These are phyloP conservation scores for Pezicula rhizophila DNA, from an alignment of 2,329 filamentous ascomycete species.

Conservation along the genomic window DNA sequence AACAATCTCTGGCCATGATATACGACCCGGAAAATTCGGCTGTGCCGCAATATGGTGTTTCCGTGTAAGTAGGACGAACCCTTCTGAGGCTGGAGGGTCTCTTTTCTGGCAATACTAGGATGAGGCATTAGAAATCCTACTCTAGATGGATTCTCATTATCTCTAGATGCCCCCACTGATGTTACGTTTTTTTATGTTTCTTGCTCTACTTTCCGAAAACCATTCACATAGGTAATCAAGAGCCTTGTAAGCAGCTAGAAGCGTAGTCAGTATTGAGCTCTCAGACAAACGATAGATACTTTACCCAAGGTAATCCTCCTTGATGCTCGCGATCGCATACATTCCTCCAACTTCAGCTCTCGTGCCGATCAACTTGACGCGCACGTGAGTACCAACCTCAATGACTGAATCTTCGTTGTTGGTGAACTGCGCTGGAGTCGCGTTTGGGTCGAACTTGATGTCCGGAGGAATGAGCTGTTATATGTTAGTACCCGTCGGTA, in stretches of 20 bases:
- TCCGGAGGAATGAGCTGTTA: constrained; percentile 79
- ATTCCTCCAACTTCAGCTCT: constrained; percentile 91
- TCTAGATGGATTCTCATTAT: too few species aligned
- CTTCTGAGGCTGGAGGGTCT: too few species aligned
- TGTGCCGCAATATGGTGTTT: too few species aligned
- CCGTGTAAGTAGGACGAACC: too few species aligned
- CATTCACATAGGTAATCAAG: neutral
- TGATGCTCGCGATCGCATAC: constrained; percentile 96
- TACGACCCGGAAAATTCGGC: too few species aligned
- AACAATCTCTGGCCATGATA: too few species aligned
- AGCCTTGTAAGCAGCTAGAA: constrained; percentile 2
- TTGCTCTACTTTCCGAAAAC: too few species aligned
- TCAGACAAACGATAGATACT: neutral
- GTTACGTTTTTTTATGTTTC: too few species aligned
- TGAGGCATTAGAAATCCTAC: too few species aligned
- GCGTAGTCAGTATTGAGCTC: neutral
- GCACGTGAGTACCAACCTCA: constrained; percentile 87
- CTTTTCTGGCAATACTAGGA: too few species aligned
- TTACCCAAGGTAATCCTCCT: constrained; percentile 70
- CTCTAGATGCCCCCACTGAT: too few species aligned
- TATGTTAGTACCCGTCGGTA: constrained; percentile 1
- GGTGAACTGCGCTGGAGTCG: constrained; percentile 93
- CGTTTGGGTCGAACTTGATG: constrained; percentile 91
- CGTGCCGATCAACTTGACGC: constrained; percentile 90
- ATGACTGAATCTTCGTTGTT: constrained; percentile 93